A percentile compares a stretch with the other conserved stretches of the same genome.
These are phyloP conservation scores for Symbiodinium natans DNA, from an alignment of 73 alveolate species.

Conservation along the genomic window DNA sequence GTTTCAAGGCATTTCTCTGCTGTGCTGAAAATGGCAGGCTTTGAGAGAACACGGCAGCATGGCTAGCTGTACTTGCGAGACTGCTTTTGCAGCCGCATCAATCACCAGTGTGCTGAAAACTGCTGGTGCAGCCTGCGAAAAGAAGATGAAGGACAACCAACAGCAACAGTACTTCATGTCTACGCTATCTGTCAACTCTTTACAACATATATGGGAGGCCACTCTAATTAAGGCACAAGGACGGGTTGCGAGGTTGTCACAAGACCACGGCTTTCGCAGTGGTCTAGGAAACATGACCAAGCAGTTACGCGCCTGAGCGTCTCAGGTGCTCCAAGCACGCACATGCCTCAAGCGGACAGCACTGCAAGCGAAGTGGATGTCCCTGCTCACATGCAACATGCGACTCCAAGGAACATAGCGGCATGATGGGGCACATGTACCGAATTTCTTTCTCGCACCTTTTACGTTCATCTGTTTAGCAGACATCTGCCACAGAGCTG, in stretches of 20 bases:
- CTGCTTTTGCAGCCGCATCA: background rate
- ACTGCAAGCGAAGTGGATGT: background rate
- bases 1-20: background rate
- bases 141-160: too few species aligned
- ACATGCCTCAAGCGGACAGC: constrained; percentile 32
- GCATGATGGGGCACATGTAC: background rate
- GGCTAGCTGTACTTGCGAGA: background rate
- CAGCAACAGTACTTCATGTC: background rate
- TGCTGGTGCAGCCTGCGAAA: too few species aligned
- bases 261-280: background rate
- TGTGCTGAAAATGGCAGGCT: background rate
- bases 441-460: background rate
- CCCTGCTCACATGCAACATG: background rate
- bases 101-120: background rate
- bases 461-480: background rate
- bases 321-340: constrained; percentile 65
- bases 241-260: background rate
- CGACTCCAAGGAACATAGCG: background rate
- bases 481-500: background rate
- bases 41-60: background rate
- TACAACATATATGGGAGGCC: too few species aligned
- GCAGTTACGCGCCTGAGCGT: constrained; percentile 64
- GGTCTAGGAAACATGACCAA: constrained; percentile 56
- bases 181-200: background rate
- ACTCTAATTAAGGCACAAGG: background rate